These are phyloP conservation scores for Physcomitrellopsis africana DNA, from an alignment of 225 moss, liverwort and hornwort species.

Conservation along the genomic window DNA sequence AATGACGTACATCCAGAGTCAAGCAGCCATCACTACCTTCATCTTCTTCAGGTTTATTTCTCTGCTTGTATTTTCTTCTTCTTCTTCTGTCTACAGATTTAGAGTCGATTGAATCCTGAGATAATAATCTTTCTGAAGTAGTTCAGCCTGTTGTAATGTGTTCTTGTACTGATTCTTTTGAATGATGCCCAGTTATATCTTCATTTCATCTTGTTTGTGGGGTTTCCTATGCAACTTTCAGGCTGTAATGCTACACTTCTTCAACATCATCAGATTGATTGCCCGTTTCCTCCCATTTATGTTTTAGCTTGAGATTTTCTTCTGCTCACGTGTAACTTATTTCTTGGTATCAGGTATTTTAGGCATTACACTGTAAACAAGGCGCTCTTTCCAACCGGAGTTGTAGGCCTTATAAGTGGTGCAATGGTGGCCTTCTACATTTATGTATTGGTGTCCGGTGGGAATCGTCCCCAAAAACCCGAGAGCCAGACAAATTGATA, in stretches of 20 bases:
- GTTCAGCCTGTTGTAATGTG: background rate
- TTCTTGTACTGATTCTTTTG: background rate
- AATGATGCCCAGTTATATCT: background rate
- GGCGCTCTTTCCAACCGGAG: conserved; percentile 57
- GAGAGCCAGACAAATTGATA: conserved; percentile 37
- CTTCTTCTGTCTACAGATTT: background rate
- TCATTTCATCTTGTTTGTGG: background rate
- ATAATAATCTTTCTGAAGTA: background rate
- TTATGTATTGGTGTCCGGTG: conserved; percentile 85
- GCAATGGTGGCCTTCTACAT: conserved; percentile 90
- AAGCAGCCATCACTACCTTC: conserved; percentile 78
- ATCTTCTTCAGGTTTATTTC: conserved; percentile 65
- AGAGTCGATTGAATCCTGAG: background rate
- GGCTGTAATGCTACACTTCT: background rate
- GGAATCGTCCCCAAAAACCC: conserved; percentile 78
- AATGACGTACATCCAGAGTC: conserved; percentile 74
- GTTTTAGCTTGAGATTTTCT: background rate
- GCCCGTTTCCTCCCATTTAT: background rate
- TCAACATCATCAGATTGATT: background rate
- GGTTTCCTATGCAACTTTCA: background rate
- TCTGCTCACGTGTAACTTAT: no score
- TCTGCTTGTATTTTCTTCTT: background rate
- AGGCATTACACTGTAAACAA: conserved; percentile 52
- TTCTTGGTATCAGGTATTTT: conserved; percentile 46
- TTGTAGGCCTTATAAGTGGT: conserved; percentile 66